A percentile compares a stretch with the other conserved stretches of the same genome.
Evolutionary conservation across 2,329 filamentous ascomycete genomes (phyloP).

Genomic region (Cordyceps farinosa): DNA sequence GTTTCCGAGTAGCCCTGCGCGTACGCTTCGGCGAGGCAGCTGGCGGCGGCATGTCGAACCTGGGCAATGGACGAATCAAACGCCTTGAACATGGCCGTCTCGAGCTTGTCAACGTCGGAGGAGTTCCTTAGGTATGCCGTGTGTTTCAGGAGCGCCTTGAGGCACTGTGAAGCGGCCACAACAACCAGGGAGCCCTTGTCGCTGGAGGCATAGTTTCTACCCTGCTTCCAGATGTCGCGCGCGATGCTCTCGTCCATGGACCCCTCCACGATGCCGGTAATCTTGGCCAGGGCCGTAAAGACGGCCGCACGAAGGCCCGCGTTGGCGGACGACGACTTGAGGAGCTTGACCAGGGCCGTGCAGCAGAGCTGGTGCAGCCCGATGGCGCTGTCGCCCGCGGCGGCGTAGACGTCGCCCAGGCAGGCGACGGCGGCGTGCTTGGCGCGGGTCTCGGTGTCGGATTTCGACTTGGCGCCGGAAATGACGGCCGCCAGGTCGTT

Average conservation of each 20-base stretch:
- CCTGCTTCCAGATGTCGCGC: slow-evolving; percentile 93
- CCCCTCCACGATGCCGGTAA: slow-evolving; percentile 68
- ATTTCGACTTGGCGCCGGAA: slow-evolving; percentile 67
- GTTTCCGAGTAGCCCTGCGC: slow-evolving; percentile 68
- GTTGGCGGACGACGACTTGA: slow-evolving; percentile 76
- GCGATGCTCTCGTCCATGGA: slow-evolving; percentile 80
- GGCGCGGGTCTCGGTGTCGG: slow-evolving; percentile 70
- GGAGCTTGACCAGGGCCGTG: slow-evolving; percentile 67
- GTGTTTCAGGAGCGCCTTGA: slow-evolving; percentile 67
- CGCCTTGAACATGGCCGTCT: slow-evolving; percentile 77
- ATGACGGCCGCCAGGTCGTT: slow-evolving; percentile 78
- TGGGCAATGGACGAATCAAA: slow-evolving; percentile 73
- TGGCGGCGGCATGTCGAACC: slow-evolving; percentile 81
- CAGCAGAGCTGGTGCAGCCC: slow-evolving; percentile 74
- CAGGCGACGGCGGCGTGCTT: slow-evolving; percentile 88
- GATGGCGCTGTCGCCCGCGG: slow-evolving; percentile 91
- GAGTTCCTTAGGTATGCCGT: slow-evolving; percentile 85
- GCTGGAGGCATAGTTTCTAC: slow-evolving; percentile 66
- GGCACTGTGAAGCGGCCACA: slow-evolving; percentile 71
- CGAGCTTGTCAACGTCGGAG: slow-evolving; percentile 85
- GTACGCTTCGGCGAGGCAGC: slow-evolving; percentile 77
- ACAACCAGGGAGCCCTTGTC: slow-evolving; percentile 86
- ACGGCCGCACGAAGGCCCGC: slow-evolving; percentile 77
- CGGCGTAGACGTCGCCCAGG: slow-evolving; percentile 81
- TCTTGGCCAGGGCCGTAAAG: slow-evolving; percentile 71